phyloP scores from a whole-genome alignment of 2,329 filamentous ascomycete species.

The Xylogone sp. region DNA sequence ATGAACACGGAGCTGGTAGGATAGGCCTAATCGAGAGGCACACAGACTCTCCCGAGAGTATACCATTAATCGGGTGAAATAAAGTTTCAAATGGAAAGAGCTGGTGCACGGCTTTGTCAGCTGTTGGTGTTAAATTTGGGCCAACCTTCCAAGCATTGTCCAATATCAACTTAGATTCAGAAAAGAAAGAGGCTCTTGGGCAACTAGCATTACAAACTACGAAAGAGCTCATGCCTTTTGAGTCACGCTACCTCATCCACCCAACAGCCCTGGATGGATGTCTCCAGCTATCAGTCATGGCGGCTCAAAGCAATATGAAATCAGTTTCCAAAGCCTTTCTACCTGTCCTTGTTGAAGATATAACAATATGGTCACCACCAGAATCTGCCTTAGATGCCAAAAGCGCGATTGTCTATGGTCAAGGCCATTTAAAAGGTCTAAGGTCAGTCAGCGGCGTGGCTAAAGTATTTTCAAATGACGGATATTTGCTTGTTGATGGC shows the following conservation, averaged over 20 bases:
- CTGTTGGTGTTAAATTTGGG: slow-evolving; percentile 36
- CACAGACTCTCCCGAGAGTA: not conserved
- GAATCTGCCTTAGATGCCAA: not conserved
- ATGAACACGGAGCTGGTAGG: not conserved
- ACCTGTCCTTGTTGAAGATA: not conserved
- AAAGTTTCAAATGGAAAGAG: slow-evolving; percentile 8
- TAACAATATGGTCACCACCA: not conserved
- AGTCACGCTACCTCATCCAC: slow-evolving; percentile 39
- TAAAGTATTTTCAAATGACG: not conserved
- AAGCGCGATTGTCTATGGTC: not conserved
- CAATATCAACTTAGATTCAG: slow-evolving; percentile 12
- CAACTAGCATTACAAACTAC: not conserved
- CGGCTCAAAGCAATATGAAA: not conserved
- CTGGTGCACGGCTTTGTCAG: slow-evolving; percentile 30
- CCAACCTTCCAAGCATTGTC: slow-evolving; percentile 33
- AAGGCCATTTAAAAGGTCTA: not conserved
- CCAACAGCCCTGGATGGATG: slow-evolving; percentile 53
- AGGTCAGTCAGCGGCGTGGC: not conserved
- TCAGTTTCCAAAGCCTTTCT: not conserved
- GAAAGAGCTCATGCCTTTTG: not conserved
- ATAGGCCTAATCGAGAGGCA: not conserved
- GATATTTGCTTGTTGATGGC: not conserved
- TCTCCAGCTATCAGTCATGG: slow-evolving; percentile 42
- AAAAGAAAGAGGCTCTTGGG: not conserved
- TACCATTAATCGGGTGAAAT: not conserved